A percentile compares a stretch with the other conserved stretches of the same genome.
These are phyloP conservation scores for Trichoderma lentiforme DNA, from an alignment of 2,329 filamentous ascomycete species.

Conservation along the genomic window DNA sequence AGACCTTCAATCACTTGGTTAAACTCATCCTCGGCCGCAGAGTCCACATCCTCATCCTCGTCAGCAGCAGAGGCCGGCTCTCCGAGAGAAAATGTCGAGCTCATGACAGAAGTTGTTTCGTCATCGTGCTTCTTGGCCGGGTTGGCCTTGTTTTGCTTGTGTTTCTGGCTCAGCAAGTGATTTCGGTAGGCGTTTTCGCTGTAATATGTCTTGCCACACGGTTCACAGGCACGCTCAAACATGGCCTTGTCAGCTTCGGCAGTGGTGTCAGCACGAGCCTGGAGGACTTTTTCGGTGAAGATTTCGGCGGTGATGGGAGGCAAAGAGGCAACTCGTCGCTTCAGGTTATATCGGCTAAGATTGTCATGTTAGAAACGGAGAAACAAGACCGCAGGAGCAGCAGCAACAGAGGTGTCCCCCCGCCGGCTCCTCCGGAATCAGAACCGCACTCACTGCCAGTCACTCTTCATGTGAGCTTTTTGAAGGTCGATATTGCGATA, in stretches of 20 bases:
- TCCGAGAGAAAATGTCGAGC: conserved; percentile 86
- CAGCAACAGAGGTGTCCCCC: background rate
- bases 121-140: conserved; percentile 51
- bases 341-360: conserved; percentile 85
- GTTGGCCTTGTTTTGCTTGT: conserved; percentile 60
- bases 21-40: conserved; percentile 71
- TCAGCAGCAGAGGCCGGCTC: conserved; percentile 60
- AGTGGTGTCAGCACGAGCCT: conserved; percentile 78
- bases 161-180: conserved; percentile 86
- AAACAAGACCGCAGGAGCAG: background rate
- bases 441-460: conserved; percentile 80
- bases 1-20: conserved; percentile 74
- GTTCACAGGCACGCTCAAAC: conserved; percentile 77
- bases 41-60: conserved; percentile 52
- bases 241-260: conserved; percentile 84
- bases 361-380: background rate
- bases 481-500: conserved; percentile 93
- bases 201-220: conserved; percentile 89
- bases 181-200: conserved; percentile 96
- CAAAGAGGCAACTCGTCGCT: conserved; percentile 85
- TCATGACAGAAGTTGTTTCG: conserved; percentile 77
- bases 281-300: conserved; percentile 93
- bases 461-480: conserved; percentile 93
- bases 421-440: too few species aligned
- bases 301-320: conserved; percentile 88